Conservation (phyloP, 768 basidiomycete species). For the Calocybe cyanea region DNA sequence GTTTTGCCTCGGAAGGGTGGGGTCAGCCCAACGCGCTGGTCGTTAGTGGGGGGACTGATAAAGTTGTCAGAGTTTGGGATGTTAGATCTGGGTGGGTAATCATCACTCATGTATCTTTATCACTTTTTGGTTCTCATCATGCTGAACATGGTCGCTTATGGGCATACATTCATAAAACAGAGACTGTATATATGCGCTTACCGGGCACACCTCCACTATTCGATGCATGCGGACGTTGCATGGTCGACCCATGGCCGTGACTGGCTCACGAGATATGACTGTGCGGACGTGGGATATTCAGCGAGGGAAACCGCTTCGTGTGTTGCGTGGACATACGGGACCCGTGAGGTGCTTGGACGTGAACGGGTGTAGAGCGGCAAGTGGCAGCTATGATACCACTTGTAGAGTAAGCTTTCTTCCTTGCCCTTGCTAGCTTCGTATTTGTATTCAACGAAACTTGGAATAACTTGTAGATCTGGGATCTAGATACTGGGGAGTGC, state of each 20-base stretch:
- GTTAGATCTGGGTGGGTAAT: constrained; percentile 69
- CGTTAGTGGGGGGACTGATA: constrained; percentile 92
- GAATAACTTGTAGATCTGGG: constrained; percentile 62
- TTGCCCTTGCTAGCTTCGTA: constrained; percentile 3
- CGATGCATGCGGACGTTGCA: constrained; percentile 87
- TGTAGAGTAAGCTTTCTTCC: constrained; percentile 55
- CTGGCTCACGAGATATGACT: constrained; percentile 84
- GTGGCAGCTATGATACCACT: constrained; percentile 90
- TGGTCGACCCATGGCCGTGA: constrained; percentile 83
- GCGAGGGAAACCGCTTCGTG: constrained; percentile 59
- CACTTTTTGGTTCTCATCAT: not conserved
- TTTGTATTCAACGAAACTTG: constrained; percentile 1
- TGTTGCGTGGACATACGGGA: constrained; percentile 71
- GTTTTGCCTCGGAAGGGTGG: constrained; percentile 80
- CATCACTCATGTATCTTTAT: not conserved
- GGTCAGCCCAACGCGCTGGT: constrained; percentile 81
- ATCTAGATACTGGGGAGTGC: constrained; percentile 86
- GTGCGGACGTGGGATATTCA: constrained; percentile 94
- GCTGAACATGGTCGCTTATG: no score
- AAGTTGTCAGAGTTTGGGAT: constrained; percentile 91
- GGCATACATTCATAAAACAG: constrained; percentile 26
- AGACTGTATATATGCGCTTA: constrained; percentile 72
- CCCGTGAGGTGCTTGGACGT: constrained; percentile 91
- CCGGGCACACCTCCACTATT: constrained; percentile 87
- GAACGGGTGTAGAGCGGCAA: constrained; percentile 77